These are phyloP conservation scores for Triticum turgidum DNA, from an alignment of 176 grass and related monocot species.

Conservation along the genomic window DNA sequence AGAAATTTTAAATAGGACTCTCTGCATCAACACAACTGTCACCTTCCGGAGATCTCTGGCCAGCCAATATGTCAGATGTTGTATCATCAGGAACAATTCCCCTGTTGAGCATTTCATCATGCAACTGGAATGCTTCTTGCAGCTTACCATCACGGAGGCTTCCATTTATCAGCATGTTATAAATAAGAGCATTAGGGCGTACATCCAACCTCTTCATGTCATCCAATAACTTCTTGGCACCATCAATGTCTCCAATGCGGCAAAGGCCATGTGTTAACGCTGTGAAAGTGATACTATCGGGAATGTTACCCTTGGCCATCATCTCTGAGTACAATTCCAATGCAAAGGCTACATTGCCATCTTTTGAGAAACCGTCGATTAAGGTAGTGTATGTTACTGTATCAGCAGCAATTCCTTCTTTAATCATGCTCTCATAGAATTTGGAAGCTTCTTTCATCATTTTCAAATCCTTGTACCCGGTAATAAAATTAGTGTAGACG, in stretches of 20 bases:
- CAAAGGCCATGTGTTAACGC: constrained; percentile 66
- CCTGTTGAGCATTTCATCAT: constrained; percentile 83
- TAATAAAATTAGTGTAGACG: constrained; percentile 77
- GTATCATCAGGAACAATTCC: constrained; percentile 63
- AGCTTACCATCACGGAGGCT: constrained; percentile 57
- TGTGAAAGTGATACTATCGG: constrained; percentile 75
- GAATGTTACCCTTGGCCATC: constrained; percentile 62
- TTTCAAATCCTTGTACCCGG: constrained; percentile 70
- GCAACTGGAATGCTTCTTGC: constrained; percentile 71
- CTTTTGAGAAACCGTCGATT: constrained; percentile 83
- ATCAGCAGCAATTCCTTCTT: constrained; percentile 60
- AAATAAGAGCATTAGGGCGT: constrained; percentile 55
- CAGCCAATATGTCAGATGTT: constrained; percentile 63
- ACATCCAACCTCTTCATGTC: constrained; percentile 74
- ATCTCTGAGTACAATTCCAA: constrained; percentile 67
- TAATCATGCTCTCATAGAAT: constrained; percentile 61
- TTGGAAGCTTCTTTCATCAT: constrained; percentile 60
- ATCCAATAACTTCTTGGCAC: constrained; percentile 61
- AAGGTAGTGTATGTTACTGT: constrained; percentile 67
- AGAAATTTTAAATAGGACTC: constrained; percentile 15
- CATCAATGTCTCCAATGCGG: constrained; percentile 65
- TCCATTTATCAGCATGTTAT: constrained; percentile 86
- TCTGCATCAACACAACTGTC: background rate
- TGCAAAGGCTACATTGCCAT: constrained; percentile 58
- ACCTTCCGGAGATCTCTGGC: constrained; percentile 27